Percentiles rank a stretch among this genome's conserved stretches.
These are phyloP conservation scores for Astrothelium subdiscretum DNA, from an alignment of 495 filamentous ascomycete genomes.

Conservation along the genomic window DNA sequence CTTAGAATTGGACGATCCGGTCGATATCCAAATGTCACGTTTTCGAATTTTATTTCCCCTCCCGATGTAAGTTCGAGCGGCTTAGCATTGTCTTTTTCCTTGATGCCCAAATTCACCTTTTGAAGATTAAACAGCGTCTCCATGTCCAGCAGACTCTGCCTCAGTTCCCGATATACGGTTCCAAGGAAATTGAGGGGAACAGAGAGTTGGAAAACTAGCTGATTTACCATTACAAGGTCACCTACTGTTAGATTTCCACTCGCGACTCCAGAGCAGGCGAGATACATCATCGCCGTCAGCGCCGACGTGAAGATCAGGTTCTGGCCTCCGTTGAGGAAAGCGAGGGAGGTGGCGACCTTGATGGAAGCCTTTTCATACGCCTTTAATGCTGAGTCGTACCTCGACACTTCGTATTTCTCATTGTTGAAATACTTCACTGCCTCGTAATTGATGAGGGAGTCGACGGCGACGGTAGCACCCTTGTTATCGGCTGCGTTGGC, in stretches of 20 bases:
- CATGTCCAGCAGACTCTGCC: constrained; percentile 94
- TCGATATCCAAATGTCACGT: constrained; percentile 90
- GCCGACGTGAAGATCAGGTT: constrained; percentile 95
- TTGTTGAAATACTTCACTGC: constrained; percentile 99
- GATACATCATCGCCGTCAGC: constrained; percentile 95
- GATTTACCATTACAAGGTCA: constrained; percentile 96
- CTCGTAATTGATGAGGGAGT: constrained; percentile 96
- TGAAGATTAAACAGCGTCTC: constrained; percentile 98
- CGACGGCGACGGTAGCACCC: constrained; percentile 88
- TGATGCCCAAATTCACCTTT: constrained; percentile 85
- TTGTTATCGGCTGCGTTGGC: constrained; percentile 94
- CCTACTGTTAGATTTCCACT: constrained; percentile 77
- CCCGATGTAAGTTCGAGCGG: constrained; percentile 58
- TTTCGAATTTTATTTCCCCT: constrained; percentile 86
- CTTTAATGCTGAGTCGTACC: constrained; percentile 79
- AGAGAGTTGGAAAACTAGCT: constrained; percentile 94
- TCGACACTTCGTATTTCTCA: constrained; percentile 80
- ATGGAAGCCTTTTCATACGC: constrained; percentile 89
- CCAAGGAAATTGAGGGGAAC: constrained; percentile 94
- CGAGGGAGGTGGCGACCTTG: constrained; percentile 86
- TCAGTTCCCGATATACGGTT: constrained; percentile 87
- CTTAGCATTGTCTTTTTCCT: constrained; percentile 61
- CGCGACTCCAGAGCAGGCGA: constrained; percentile 80
- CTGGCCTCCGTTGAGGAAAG: constrained; percentile 94
- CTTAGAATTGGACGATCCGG: constrained; percentile 76